Evolutionary conservation across 371 early-diverging fungal genomes (phyloP).

Genomic region (Choanephora cucurbitarum): DNA sequence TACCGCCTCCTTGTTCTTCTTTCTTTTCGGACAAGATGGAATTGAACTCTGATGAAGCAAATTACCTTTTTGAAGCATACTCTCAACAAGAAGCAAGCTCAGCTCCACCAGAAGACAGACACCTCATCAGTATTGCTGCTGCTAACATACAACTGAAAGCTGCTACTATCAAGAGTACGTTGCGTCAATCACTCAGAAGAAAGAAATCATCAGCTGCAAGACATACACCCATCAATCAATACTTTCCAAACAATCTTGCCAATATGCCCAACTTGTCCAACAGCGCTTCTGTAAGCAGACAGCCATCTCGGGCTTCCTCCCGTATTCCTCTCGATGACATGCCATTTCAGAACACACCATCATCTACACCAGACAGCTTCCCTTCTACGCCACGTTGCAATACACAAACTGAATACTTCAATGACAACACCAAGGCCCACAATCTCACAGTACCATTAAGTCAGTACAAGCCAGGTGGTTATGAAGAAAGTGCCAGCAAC

Average conservation of each 20-base stretch:
- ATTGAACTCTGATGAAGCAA: slow-evolving; percentile 35
- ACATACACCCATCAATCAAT: background rate
- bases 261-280: background rate
- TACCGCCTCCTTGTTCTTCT: slow-evolving; percentile 32
- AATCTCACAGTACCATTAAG: slow-evolving; percentile 11
- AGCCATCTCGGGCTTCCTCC: background rate
- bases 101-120: slow-evolving; percentile 16
- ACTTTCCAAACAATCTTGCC: background rate
- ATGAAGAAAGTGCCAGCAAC: slow-evolving; percentile 13
- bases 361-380: background rate
- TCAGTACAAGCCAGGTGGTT: background rate
- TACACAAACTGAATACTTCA: slow-evolving; percentile 7
- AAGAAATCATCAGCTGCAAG: slow-evolving; percentile 18
- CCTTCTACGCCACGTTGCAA: too few species aligned
- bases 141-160: slow-evolving; percentile 27
- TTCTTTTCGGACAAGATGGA: slow-evolving; percentile 52
- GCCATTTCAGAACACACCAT: background rate
- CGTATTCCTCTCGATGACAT: background rate
- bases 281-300: background rate
- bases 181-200: slow-evolving; percentile 40
- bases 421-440: background rate
- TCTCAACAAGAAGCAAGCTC: slow-evolving; percentile 13
- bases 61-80: slow-evolving; percentile 32
- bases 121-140: slow-evolving; percentile 12
- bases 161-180: slow-evolving; percentile 29